Evolutionary conservation across 176 grass and related monocot genomes (phyloP).

Genomic region (Melocanna baccifera): DNA sequence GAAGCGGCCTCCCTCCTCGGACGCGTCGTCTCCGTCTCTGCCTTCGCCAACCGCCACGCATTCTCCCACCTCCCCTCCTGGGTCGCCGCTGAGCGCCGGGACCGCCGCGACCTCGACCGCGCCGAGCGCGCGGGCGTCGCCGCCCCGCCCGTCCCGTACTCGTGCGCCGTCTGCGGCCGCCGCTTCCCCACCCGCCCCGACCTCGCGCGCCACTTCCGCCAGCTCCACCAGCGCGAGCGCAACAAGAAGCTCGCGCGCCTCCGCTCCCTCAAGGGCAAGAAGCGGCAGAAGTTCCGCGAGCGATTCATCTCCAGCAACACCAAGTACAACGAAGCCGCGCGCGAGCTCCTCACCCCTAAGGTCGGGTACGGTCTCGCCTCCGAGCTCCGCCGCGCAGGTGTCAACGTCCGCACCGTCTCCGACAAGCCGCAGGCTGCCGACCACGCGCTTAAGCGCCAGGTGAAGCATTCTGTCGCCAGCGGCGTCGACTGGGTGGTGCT

Average conservation of each 20-base stretch:
- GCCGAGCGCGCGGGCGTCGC: conserved; percentile 62
- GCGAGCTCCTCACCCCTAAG: conserved; percentile 73
- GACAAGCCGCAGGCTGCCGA: conserved; percentile 93
- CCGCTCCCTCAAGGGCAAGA: conserved; percentile 94
- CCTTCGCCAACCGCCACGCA: conserved; percentile 86
- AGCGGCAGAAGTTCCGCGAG: conserved; percentile 73
- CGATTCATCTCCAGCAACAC: conserved; percentile 72
- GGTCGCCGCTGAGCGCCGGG: conserved; percentile 65
- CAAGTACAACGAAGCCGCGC: conserved; percentile 83
- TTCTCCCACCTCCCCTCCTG: conserved; percentile 77
- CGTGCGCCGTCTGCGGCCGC: conserved; percentile 79
- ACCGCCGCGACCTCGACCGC: conserved; percentile 54
- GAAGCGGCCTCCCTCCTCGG: conserved; percentile 64
- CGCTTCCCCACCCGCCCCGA: conserved; percentile 79
- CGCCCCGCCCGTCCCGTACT: conserved; percentile 54
- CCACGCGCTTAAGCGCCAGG: conserved; percentile 74
- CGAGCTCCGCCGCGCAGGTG: conserved; percentile 81
- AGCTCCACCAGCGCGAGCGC: conserved; percentile 92
- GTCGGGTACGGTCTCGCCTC: conserved; percentile 72
- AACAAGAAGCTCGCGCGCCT: conserved; percentile 84
- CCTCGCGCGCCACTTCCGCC: conserved; percentile 83
- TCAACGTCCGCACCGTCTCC: conserved; percentile 68
- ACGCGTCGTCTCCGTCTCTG: conserved; percentile 68
- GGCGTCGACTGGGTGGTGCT: conserved; percentile 80
- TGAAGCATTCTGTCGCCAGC: conserved; percentile 66